phyloP scores from a whole-genome alignment of 345 rosid species.

The Laguncularia racemosa region DNA sequence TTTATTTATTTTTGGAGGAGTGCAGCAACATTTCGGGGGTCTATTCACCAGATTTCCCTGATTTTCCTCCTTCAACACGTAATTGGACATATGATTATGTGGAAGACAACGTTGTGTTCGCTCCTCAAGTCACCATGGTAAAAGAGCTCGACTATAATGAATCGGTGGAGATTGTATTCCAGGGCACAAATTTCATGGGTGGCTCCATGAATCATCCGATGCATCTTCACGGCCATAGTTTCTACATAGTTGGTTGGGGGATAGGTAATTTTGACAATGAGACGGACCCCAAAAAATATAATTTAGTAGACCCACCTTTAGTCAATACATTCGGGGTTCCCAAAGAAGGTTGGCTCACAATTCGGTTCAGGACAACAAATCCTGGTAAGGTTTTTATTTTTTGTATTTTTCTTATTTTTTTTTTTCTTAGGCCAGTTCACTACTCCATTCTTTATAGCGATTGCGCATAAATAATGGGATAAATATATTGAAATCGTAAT shows the following conservation, averaged over 20 bases:
- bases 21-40: conserved; percentile 1
- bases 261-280: not conserved
- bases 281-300: not conserved
- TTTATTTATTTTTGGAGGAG: not conserved
- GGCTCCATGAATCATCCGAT: conserved; percentile 26
- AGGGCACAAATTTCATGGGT: conserved; percentile 17
- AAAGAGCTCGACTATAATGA: conserved; percentile 16
- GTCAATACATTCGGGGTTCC: conserved; percentile 12
- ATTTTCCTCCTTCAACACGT: not conserved
- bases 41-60: conserved; percentile 1
- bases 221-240: conserved; percentile 32
- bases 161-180: conserved; percentile 24
- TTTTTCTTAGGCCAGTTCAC: too few relatives aligned
- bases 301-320: conserved; percentile 4
- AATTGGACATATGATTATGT: not conserved
- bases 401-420: too few relatives aligned
- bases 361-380: conserved; percentile 21
- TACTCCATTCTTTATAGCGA: too few relatives aligned
- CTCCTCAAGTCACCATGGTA: conserved; percentile 10
- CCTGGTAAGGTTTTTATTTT: too few relatives aligned
- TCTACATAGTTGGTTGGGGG: conserved; percentile 23
- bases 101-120: not conserved
- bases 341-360: conserved; percentile 19
- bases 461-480: too few relatives aligned
- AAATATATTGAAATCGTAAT: too few relatives aligned